phyloP scores from a whole-genome alignment of 768 basidiomycete species.

The Amanita jacksonii region DNA sequence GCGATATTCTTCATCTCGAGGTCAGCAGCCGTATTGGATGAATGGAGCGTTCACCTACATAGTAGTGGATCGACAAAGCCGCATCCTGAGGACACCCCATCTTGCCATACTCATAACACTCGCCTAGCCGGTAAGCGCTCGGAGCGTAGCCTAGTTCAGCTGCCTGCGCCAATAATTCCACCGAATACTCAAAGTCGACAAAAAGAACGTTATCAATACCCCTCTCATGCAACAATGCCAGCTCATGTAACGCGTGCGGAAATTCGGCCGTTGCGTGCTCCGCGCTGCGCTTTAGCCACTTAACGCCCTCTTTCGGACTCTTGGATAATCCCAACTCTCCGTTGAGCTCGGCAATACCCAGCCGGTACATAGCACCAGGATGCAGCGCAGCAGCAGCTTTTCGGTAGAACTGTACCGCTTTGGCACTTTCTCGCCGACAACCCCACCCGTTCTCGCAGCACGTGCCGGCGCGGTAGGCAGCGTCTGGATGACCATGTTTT shows the following conservation, averaged over 20 bases:
- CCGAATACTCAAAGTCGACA: constrained; percentile 92
- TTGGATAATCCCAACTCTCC: constrained; percentile 84
- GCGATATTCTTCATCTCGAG: constrained; percentile 74
- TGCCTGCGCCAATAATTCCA: constrained; percentile 90
- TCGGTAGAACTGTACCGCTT: constrained; percentile 87
- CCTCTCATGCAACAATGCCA: constrained; percentile 89
- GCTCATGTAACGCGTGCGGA: constrained; percentile 91
- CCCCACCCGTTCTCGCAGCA: constrained; percentile 99
- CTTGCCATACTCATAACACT: constrained; percentile 99
- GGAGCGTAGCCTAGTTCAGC: constrained; percentile 95
- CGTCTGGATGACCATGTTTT: constrained; percentile 95
- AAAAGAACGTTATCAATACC: constrained; percentile 98
- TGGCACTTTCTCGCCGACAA: constrained; percentile 83
- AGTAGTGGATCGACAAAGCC: constrained; percentile 96
- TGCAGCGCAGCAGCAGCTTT: constrained; percentile 89
- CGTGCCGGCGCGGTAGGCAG: constrained; percentile 89
- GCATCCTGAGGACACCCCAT: constrained; percentile 97
- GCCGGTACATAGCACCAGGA: constrained; percentile 92
- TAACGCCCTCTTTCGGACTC: constrained; percentile 92
- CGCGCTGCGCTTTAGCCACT: constrained; percentile 96
- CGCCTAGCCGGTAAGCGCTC: constrained; percentile 89
- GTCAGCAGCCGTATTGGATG: constrained; percentile 2
- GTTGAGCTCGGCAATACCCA: constrained; percentile 93
- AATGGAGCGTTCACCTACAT: constrained; percentile 50
- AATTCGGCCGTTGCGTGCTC: constrained; percentile 93